Evolutionary conservation across 1,284 basidiomycete genomes (phyloP).

Genomic region (Cerioporus squamosus): DNA sequence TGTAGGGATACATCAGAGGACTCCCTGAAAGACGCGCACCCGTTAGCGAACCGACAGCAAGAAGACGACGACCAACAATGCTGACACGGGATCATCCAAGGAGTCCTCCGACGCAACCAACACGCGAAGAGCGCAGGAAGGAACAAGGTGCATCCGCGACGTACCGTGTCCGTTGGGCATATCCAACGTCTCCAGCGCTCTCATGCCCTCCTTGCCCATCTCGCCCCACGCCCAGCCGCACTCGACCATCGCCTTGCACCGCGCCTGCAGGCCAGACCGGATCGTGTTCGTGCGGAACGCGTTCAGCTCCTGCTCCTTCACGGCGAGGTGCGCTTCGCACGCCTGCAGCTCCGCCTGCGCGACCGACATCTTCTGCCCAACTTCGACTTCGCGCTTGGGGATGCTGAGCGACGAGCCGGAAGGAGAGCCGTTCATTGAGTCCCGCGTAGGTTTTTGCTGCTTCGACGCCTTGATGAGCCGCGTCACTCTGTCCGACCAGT

Average conservation of each 20-base stretch:
- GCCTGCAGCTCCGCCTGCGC: constrained; percentile 79
- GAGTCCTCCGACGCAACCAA: constrained; percentile 6
- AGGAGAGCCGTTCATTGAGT: constrained; percentile 41
- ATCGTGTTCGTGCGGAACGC: constrained; percentile 53
- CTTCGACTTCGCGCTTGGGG: constrained; percentile 37
- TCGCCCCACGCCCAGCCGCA: constrained; percentile 71
- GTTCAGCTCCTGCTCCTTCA: constrained; percentile 68
- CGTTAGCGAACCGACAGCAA: background rate
- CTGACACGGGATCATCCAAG: constrained; percentile 8
- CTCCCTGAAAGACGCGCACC: constrained; percentile 2
- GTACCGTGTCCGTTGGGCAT: constrained; percentile 31
- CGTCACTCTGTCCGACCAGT: constrained; percentile 55
- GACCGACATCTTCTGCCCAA: constrained; percentile 55
- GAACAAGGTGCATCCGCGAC: constrained; percentile 10
- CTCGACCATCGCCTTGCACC: constrained; percentile 67
- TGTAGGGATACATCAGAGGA: constrained; percentile 22
- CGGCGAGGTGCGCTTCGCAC: constrained; percentile 71
- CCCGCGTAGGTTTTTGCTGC: constrained; percentile 50
- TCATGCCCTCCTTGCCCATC: constrained; percentile 60
- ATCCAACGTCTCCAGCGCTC: constrained; percentile 42
- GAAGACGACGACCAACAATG: background rate
- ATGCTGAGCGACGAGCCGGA: constrained; percentile 42
- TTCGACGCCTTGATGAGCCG: constrained; percentile 79
- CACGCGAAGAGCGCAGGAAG: background rate
- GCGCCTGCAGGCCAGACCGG: constrained; percentile 59